Conservation (phyloP, 768 basidiomycete species). For the Russula earlei region DNA sequence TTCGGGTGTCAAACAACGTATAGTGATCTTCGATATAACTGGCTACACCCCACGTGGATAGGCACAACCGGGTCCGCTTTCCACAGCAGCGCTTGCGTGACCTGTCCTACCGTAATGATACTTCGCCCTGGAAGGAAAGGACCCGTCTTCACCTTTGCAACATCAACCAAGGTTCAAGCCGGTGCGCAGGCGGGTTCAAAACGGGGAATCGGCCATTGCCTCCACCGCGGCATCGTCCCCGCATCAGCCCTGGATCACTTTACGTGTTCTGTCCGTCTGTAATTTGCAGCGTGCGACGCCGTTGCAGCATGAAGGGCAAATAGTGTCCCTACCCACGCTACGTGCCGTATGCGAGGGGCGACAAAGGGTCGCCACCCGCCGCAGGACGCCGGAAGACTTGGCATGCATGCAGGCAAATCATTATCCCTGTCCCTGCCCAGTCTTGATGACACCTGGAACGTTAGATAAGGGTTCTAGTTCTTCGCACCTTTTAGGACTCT, state of each 20-base stretch:
- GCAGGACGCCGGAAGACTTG: too few relatives aligned
- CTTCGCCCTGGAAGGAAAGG: neutral
- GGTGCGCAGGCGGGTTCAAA: neutral
- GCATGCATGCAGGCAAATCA: neutral
- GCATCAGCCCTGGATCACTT: too few relatives aligned
- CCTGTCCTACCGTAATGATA: neutral
- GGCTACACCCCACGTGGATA: slow-evolving; percentile 2
- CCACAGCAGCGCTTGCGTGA: neutral
- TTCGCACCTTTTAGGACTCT: too few relatives aligned
- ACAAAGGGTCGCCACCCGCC: too few relatives aligned
- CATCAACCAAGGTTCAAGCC: neutral
- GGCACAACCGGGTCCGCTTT: neutral
- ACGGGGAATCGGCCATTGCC: neutral
- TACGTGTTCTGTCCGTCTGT: neutral
- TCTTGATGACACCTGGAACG: too few relatives aligned
- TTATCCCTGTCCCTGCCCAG: too few relatives aligned
- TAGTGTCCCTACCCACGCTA: neutral
- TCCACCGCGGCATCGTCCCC: neutral
- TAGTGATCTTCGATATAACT: neutral
- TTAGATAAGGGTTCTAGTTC: too few relatives aligned
- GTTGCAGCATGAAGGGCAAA: neutral
- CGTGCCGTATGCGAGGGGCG: too few relatives aligned
- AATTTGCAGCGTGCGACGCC: neutral
- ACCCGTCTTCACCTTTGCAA: neutral
- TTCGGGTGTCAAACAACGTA: neutral